A percentile compares a stretch with the other conserved stretches of the same genome.
phyloP scores from a whole-genome alignment of 1,284 basidiomycete species.

The Ceratobasidium sp. region DNA sequence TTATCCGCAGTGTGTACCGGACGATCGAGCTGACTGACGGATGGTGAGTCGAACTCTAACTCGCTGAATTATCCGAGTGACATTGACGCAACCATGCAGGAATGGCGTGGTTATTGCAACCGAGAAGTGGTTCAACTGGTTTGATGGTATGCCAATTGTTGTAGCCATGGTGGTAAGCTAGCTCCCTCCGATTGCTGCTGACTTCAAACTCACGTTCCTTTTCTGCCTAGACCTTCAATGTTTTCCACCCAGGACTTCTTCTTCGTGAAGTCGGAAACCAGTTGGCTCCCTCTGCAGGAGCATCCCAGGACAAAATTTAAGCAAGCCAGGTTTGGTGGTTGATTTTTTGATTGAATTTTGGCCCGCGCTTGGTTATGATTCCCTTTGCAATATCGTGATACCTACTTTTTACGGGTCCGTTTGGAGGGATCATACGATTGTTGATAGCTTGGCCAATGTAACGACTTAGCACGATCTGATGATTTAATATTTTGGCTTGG shows the following conservation, averaged over 20 bases:
- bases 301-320: conserved; percentile 12
- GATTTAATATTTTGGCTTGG: too few species aligned
- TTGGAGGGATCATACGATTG: too few species aligned
- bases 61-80: background rate
- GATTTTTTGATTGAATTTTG: too few species aligned
- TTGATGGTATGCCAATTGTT: conserved; percentile 32
- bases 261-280: conserved; percentile 7
- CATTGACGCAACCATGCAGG: conserved; percentile 2
- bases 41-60: conserved; percentile 48
- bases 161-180: conserved; percentile 36
- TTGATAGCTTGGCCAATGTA: too few species aligned
- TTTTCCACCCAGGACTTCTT: conserved; percentile 46
- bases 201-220: background rate
- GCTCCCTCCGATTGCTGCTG: too few species aligned
- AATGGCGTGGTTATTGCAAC: conserved; percentile 44
- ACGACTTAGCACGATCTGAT: too few species aligned
- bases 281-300: background rate
- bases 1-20: conserved; percentile 47
- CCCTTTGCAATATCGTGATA: too few species aligned
- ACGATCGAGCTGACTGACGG: conserved; percentile 53
- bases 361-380: too few species aligned
- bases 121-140: conserved; percentile 46
- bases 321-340: too few species aligned
- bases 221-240: conserved; percentile 39
- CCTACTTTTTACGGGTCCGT: too few species aligned